Evolutionary conservation across 352 stramenopile genomes (phyloP).

Genomic region (Phytophthora pini): DNA sequence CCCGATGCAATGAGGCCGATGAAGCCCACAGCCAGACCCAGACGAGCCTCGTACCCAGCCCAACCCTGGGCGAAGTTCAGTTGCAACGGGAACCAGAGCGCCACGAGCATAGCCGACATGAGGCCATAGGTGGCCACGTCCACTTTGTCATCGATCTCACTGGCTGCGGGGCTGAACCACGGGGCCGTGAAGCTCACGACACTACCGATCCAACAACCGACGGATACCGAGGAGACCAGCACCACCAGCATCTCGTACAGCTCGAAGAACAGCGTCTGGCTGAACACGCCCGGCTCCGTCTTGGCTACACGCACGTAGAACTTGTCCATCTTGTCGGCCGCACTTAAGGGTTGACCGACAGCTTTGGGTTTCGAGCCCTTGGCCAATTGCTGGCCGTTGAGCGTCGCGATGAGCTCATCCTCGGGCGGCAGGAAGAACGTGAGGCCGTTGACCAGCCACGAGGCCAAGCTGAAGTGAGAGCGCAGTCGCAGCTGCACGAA

Average conservation of each 20-base stretch:
- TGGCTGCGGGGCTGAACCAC: constrained; percentile 13
- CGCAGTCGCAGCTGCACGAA: constrained; percentile 80
- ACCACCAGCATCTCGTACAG: constrained; percentile 86
- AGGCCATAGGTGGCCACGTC: constrained; percentile 76
- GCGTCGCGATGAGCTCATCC: constrained; percentile 69
- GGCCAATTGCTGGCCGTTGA: constrained; percentile 55
- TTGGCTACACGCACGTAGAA: constrained; percentile 79
- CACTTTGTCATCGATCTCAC: constrained; percentile 25
- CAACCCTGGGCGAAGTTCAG: constrained; percentile 72
- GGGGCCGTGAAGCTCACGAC: constrained; percentile 44
- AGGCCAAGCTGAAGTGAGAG: constrained; percentile 61
- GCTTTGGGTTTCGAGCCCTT: constrained; percentile 27
- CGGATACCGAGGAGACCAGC: constrained; percentile 59
- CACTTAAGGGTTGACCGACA: constrained; percentile 43
- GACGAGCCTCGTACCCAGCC: constrained; percentile 62
- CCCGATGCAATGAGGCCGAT: constrained; percentile 63
- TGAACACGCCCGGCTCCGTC: constrained; percentile 69
- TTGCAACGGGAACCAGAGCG: constrained; percentile 79
- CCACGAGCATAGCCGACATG: constrained; percentile 65
- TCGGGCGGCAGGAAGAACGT: constrained; percentile 82
- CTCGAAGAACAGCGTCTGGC: constrained; percentile 83
- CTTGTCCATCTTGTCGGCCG: constrained; percentile 69
- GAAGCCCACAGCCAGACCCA: constrained; percentile 61
- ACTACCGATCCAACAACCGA: constrained; percentile 55
- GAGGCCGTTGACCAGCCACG: constrained; percentile 64